A percentile compares a stretch with the other conserved stretches of the same genome.
Conservation (phyloP, 805 yeast genomes). For the Kodamaea laetipori region DNA sequence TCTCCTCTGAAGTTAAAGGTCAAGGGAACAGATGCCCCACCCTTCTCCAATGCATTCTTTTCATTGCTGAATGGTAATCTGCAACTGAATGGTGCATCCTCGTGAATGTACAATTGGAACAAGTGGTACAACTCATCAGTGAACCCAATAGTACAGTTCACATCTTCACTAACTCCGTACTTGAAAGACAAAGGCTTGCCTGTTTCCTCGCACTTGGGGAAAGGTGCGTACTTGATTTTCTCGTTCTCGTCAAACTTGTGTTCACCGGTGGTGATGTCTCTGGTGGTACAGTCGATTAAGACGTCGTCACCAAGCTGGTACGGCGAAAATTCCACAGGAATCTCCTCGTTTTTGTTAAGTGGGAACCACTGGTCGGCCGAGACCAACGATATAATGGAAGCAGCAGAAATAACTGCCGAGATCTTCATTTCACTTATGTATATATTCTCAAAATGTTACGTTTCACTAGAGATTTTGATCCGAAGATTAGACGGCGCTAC, state of each 20-base stretch:
- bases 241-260: slow-evolving; percentile 68
- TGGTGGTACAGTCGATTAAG: slow-evolving; percentile 58
- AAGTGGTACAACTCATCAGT: slow-evolving; percentile 69
- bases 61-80: slow-evolving; percentile 54
- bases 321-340: slow-evolving; percentile 39
- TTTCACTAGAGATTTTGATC: slow-evolving; percentile 4
- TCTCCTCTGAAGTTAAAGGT: slow-evolving; percentile 67
- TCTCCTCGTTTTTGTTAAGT: slow-evolving; percentile 37
- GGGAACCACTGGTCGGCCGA: slow-evolving; percentile 37
- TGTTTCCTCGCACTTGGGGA: slow-evolving; percentile 68
- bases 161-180: slow-evolving; percentile 53
- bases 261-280: slow-evolving; percentile 76
- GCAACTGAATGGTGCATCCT: slow-evolving; percentile 76
- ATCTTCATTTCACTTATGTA: slow-evolving; percentile 1
- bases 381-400: slow-evolving; percentile 10
- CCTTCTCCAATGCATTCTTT: slow-evolving; percentile 42
- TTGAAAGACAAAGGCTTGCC: slow-evolving; percentile 57
- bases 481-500: neutral
- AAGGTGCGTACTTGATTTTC: slow-evolving; percentile 55
- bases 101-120: slow-evolving; percentile 74
- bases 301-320: slow-evolving; percentile 45
- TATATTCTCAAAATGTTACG: slow-evolving; percentile 2
- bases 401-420: neutral
- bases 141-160: slow-evolving; percentile 62
- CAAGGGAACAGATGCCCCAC: slow-evolving; percentile 56